phyloP scores from a whole-genome alignment of 495 filamentous ascomycete species.

The Glutinoglossum americanum region DNA sequence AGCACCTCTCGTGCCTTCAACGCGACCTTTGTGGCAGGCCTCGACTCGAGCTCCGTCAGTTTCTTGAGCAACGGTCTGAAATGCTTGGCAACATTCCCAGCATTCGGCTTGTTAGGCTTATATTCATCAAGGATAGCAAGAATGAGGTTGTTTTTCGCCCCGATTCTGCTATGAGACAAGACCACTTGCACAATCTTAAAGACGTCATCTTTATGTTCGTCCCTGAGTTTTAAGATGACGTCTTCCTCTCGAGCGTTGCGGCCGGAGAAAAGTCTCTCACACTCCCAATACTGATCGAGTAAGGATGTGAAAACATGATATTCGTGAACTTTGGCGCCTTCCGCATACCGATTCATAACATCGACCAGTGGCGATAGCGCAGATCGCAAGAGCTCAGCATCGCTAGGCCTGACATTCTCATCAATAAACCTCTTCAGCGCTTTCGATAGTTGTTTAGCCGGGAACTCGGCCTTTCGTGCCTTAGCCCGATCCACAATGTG shows the following conservation, averaged over 20 bases:
- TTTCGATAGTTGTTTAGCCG: slow-evolving; percentile 69
- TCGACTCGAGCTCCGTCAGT: slow-evolving; percentile 77
- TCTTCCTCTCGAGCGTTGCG: slow-evolving; percentile 78
- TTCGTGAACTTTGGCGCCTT: slow-evolving; percentile 83
- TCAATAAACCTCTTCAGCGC: slow-evolving; percentile 72
- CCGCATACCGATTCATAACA: slow-evolving; percentile 63
- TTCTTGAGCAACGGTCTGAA: slow-evolving; percentile 67
- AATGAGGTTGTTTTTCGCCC: slow-evolving; percentile 84
- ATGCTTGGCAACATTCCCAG: slow-evolving; percentile 69
- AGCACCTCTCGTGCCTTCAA: slow-evolving; percentile 91
- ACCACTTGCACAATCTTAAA: slow-evolving; percentile 63
- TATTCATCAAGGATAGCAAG: slow-evolving; percentile 87
- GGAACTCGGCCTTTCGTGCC: slow-evolving; percentile 66
- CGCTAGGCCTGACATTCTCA: slow-evolving; percentile 50
- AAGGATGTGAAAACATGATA: slow-evolving; percentile 60
- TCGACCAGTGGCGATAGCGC: slow-evolving; percentile 57
- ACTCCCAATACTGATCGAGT: slow-evolving; percentile 54
- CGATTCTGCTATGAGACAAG: slow-evolving; percentile 79
- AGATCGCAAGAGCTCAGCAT: slow-evolving; percentile 48
- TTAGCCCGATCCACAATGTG: slow-evolving; percentile 68
- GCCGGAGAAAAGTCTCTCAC: slow-evolving; percentile 73
- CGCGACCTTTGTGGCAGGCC: slow-evolving; percentile 81
- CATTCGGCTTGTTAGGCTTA: slow-evolving; percentile 77
- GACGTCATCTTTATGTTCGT: slow-evolving; percentile 88
- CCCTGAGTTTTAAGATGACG: slow-evolving; percentile 78